Evolutionary conservation across 768 basidiomycete genomes (phyloP), one percentile per base, ranked within the genome.

Genomic region (Lentinula boryana): DNA sequence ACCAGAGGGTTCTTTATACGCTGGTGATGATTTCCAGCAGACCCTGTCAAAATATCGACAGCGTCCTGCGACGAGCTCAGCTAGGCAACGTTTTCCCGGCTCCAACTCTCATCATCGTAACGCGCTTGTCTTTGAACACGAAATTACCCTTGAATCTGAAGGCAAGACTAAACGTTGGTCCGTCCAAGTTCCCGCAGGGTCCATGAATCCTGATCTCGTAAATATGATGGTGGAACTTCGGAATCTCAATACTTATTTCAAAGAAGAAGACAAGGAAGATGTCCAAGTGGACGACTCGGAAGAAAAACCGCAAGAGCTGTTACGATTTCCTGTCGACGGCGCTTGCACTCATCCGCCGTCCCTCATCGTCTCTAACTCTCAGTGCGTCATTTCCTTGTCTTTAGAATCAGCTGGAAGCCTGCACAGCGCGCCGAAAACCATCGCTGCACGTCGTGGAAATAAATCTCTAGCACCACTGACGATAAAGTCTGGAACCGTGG

Each of bases 291-390:
- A 18, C 33, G 36, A 3, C 18, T 38, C 8, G 10, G 15, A 23
- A 8, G 5, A 43, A 23, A 56, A 27, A 27, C 16, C 23, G 4
- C 36, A 40, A 56, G 55, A 27, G 23, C 40, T 13, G 32, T 16
- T 31, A 4, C 10, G 60, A 61, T 32, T 16, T 27, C 35, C 64
- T 27, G 56, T 52, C 27, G 58, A 68, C 60, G 62, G 63, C 60
- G 68, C 64, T 50, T 60, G 59, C 36, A 63, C 69, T 32, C 62
- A 70, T 33, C 73, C 76, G n/a, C 75, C 75, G 5, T 70, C 75
- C 16, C 67, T 80, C 15, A 72, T 76, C 32, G 67, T 79, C 43
- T 79, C 79, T n/a, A 73, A 77, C 59, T 79, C 79, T 46, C 72
- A 76, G 51, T 71, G 65, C 52, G 68, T 75, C 1, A 64, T 78